Evolutionary conservation across 2,329 filamentous ascomycete species (phyloP), one percentile per base, ranked within the genome.

Genomic region (Exophiala dermatitidis): DNA sequence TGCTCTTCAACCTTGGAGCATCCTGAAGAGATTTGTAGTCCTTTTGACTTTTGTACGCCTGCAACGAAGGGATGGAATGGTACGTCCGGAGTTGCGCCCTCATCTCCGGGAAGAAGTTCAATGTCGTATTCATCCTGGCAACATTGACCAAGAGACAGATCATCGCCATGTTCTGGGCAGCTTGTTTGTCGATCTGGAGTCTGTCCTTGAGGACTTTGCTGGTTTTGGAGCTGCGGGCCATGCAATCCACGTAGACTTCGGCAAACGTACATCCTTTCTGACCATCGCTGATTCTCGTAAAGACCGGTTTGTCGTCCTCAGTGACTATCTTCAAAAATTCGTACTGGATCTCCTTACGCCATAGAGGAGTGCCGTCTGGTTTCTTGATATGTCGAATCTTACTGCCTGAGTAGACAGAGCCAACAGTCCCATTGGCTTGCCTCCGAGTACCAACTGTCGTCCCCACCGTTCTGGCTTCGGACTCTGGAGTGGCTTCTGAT

Each of bases 31-130:
- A 93, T 67, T 98, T 98, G 77, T 98, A 97, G 50, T 91, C 90
- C 63, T 93, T 91, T 7, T 90, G 85, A 64, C 97, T 93, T 71
- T 96, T 90, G 61, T 90, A 87, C 43, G 91, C 91, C 72, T 98
- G 93, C 4, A 98, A 77, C 1, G 90, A 96, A 9, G 93, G 93
- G 61, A 98, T 98, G 8, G 93, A 91, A 68, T 98, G 93, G 73
- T 98, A 98, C 34, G 93, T 98, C 68, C 93, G 85, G 32, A 98
- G 78, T 67, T 98, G 93, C 31, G 93, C 93, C 71, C 93, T 87
- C 93, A 98, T 98, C 70, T 98, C 93, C 26, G 93, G 93, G 68
- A 98, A 98, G 77, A 98, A 93, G 67, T 98, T 98, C 45, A 98
- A 77, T 0, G 93, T 98, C 1, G 93, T 98, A 71, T 98, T 98